Conservation (phyloP, 176 grass and related monocot species). For the Juncus inflexus region DNA sequence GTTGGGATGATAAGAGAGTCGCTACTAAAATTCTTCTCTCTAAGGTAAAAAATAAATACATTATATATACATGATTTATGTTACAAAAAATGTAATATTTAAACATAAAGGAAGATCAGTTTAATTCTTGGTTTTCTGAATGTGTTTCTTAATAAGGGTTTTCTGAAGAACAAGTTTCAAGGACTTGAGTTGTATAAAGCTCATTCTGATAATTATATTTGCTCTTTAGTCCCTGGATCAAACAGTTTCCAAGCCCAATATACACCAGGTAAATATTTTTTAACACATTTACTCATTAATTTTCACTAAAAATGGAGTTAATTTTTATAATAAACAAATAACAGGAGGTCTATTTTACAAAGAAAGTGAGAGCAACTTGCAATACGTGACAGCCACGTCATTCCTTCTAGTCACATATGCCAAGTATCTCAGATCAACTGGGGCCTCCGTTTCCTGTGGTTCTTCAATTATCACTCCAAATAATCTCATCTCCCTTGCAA, state of each 20-base stretch:
- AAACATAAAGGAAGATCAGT: not conserved
- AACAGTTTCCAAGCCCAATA: constrained; percentile 57
- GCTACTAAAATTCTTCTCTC: constrained; percentile 75
- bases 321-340: not conserved
- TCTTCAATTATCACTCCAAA: constrained; percentile 24
- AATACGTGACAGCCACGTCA: constrained; percentile 75
- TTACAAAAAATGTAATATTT: not conserved
- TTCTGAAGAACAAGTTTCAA: constrained; percentile 41
- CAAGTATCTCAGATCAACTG: constrained; percentile 59
- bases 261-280: constrained; percentile 43
- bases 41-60: constrained; percentile 19
- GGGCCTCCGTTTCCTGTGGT: constrained; percentile 39
- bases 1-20: constrained; percentile 83
- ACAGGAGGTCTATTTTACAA: constrained; percentile 61
- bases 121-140: not conserved
- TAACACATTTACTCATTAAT: constrained; percentile 1
- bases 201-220: constrained; percentile 81
- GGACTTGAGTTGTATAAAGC: constrained; percentile 62
- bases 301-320: not conserved
- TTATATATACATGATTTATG: not conserved
- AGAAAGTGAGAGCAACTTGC: constrained; percentile 63
- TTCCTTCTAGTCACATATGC: constrained; percentile 77
- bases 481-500: constrained; percentile 56
- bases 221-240: constrained; percentile 68
- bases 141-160: constrained; percentile 27